These are phyloP conservation scores for Ceratorhiza oryzae-sativae DNA, from an alignment of 1,284 basidiomycete species.

Conservation along the genomic window DNA sequence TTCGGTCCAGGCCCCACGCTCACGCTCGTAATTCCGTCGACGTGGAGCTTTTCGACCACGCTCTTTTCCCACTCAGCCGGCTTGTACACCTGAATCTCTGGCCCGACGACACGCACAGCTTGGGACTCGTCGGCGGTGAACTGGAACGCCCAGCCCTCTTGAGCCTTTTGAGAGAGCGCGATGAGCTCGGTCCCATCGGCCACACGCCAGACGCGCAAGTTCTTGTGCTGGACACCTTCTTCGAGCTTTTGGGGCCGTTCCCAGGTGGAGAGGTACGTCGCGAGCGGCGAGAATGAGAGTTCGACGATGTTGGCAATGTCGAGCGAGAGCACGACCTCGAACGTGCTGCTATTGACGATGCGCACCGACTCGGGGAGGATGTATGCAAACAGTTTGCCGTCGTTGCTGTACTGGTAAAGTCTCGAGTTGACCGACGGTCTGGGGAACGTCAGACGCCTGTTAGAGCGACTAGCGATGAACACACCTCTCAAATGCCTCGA, in stretches of 20 bases:
- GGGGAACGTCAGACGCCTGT: neutral
- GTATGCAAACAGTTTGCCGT: constrained; percentile 89
- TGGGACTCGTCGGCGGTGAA: constrained; percentile 92
- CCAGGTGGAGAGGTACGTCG: constrained; percentile 93
- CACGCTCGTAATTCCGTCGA: constrained; percentile 81
- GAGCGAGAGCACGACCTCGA: constrained; percentile 72
- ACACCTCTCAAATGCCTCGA: constrained; percentile 68
- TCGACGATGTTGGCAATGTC: constrained; percentile 78
- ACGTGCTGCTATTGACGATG: constrained; percentile 78
- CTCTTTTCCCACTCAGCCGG: constrained; percentile 81
- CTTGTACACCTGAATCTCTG: constrained; percentile 89
- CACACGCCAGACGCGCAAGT: constrained; percentile 83
- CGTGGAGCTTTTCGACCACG: constrained; percentile 78
- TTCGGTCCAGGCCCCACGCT: constrained; percentile 83
- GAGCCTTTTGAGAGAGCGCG: constrained; percentile 82
- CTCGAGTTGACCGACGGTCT: constrained; percentile 72
- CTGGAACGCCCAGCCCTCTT: constrained; percentile 87
- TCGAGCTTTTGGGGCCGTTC: constrained; percentile 83
- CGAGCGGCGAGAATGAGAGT: constrained; percentile 89
- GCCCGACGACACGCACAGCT: constrained; percentile 80
- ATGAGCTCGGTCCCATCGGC: constrained; percentile 82
- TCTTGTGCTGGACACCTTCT: constrained; percentile 79
- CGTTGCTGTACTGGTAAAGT: constrained; percentile 83
- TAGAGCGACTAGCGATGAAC: constrained; percentile 40
- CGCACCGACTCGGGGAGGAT: constrained; percentile 74